phyloP scores from a whole-genome alignment of 371 early-diverging fungal species.

The Rhizopus sp. region DNA sequence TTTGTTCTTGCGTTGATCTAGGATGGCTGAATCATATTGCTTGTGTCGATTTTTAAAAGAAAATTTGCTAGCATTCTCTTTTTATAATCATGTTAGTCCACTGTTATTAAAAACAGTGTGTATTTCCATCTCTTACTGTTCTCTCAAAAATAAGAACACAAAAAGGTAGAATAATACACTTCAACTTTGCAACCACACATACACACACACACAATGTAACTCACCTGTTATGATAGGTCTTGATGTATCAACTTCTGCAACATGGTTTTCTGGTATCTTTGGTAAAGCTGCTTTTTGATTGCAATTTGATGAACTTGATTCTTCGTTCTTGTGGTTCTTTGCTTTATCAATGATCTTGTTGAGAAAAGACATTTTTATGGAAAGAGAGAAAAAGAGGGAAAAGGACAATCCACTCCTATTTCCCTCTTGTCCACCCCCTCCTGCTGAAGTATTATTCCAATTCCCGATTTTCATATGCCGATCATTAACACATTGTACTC shows the following conservation, averaged over 20 bases:
- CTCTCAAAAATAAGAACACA: background rate
- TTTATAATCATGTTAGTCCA: background rate
- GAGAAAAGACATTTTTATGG: conserved; percentile 1
- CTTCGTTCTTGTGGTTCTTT: background rate
- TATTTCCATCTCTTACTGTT: background rate
- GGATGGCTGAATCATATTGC: conserved; percentile 29
- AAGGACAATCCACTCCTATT: background rate
- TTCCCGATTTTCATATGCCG: no score
- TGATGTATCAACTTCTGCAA: background rate
- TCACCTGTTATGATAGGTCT: background rate
- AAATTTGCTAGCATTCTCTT: no score
- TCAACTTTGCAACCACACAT: no score
- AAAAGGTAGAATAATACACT: no score
- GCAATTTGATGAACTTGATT: background rate
- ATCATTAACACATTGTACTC: no score
- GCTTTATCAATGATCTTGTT: background rate
- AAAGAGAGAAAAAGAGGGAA: background rate
- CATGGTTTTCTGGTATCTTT: background rate
- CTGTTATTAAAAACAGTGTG: background rate
- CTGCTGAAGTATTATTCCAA: no score
- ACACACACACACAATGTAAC: no score
- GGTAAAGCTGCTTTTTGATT: background rate
- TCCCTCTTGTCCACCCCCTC: no score
- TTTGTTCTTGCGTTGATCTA: conserved; percentile 38
- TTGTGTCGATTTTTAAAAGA: background rate